Evolutionary conservation across 2,329 filamentous ascomycete species (phyloP).

Genomic region (Monilinia vaccinii-corymbosi): DNA sequence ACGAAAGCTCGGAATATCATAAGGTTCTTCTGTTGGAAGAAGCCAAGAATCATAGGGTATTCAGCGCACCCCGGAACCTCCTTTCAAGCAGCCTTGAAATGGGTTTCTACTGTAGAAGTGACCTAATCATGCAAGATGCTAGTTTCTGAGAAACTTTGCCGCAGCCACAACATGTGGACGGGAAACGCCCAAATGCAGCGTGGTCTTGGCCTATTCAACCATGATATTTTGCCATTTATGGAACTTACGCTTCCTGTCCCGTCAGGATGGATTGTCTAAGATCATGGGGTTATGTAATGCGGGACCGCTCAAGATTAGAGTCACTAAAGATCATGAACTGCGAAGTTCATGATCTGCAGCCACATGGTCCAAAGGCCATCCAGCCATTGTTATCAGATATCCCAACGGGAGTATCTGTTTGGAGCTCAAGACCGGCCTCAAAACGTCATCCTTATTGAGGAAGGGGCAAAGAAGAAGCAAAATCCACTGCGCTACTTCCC

Average conservation of each 20-base stretch:
- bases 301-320: not conserved
- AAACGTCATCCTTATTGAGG: no score
- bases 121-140: not conserved
- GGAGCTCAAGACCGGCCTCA: not conserved
- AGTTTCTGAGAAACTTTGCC: not conserved
- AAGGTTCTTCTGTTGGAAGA: not conserved
- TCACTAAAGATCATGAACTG: not conserved
- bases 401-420: not conserved
- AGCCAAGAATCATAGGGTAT: not conserved
- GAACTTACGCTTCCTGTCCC: not conserved
- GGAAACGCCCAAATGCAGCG: not conserved
- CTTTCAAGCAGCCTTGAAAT: not conserved
- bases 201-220: not conserved
- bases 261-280: not conserved
- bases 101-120: no score
- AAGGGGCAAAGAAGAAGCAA: no score
- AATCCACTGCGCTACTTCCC: not conserved
- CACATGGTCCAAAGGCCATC: not conserved
- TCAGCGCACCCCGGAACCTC: not conserved
- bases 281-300: not conserved
- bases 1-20: not conserved
- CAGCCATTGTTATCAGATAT: not conserved
- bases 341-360: not conserved
- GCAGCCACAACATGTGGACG: not conserved
- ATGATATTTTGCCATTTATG: not conserved